Conservation (phyloP, 225 moss, liverwort and hornwort genomes). For the Sphagnum contortum region DNA sequence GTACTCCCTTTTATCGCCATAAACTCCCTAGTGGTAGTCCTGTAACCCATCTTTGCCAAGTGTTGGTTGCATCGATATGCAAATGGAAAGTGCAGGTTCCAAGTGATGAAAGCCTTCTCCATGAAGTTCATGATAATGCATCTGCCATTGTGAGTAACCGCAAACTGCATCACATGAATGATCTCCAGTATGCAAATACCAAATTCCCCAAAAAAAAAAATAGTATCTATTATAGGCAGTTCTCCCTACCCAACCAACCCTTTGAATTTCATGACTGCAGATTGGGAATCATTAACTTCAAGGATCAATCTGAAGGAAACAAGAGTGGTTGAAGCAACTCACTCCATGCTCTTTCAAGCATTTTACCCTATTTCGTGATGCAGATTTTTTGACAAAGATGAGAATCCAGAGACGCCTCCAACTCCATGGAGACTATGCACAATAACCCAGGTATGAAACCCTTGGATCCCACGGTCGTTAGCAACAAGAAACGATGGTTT, state of each 20-base stretch:
- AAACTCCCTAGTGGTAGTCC: slow-evolving; percentile 15
- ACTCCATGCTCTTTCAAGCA: too few species aligned
- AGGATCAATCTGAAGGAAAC: too few species aligned
- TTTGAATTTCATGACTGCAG: too few species aligned
- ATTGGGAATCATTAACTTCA: too few species aligned
- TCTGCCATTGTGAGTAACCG: slow-evolving; percentile 20
- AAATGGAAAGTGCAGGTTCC: slow-evolving; percentile 14
- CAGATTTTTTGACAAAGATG: slow-evolving; percentile 4
- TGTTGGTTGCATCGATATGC: slow-evolving; percentile 8
- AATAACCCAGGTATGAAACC: neutral
- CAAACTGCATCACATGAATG: slow-evolving; percentile 3
- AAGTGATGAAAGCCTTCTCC: neutral
- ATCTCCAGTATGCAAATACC: too few species aligned
- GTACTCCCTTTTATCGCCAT: slow-evolving; percentile 22
- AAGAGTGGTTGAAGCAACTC: too few species aligned
- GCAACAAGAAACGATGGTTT: too few species aligned
- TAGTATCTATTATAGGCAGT: too few species aligned
- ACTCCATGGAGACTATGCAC: slow-evolving; percentile 5
- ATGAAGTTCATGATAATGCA: slow-evolving; percentile 10
- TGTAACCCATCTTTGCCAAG: slow-evolving; percentile 12
- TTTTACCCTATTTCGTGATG: too few species aligned
- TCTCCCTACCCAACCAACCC: too few species aligned
- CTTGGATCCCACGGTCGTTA: too few species aligned
- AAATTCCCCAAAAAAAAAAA: too few species aligned
- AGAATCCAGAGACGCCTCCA: neutral